These are phyloP conservation scores for Amanita rubescens DNA, from an alignment of 768 basidiomycete species.

Conservation along the genomic window DNA sequence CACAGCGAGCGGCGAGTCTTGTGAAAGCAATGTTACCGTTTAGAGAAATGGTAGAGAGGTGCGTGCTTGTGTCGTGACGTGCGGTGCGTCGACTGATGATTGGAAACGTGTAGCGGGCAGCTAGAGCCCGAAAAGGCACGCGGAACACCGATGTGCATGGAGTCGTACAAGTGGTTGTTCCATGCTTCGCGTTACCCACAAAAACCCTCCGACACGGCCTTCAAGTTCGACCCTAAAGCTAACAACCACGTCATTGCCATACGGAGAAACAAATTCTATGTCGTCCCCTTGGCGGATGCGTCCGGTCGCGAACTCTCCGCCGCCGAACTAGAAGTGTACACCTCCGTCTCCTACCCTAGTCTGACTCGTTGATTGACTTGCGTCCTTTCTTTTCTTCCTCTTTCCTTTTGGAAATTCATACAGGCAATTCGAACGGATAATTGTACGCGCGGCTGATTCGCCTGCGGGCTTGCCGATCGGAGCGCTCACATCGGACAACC, in stretches of 20 bases:
- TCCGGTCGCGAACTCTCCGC: constrained; percentile 68
- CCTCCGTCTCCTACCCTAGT: constrained; percentile 2
- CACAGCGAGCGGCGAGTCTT: constrained; percentile 71
- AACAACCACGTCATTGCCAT: constrained; percentile 90
- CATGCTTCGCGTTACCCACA: constrained; percentile 86
- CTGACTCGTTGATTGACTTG: not conserved
- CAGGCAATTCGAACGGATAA: constrained; percentile 65
- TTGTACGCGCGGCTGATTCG: constrained; percentile 48
- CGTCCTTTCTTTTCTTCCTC: not conserved
- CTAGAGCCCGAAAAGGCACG: constrained; percentile 86
- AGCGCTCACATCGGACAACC: constrained; percentile 80
- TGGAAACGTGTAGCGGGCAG: constrained; percentile 37
- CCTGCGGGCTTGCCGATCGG: constrained; percentile 52
- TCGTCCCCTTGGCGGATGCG: constrained; percentile 61
- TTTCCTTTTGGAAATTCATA: not conserved
- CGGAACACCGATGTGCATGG: constrained; percentile 79
- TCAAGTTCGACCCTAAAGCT: constrained; percentile 63
- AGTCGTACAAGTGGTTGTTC: constrained; percentile 97
- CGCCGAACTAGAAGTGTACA: constrained; percentile 72
- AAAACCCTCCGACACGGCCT: constrained; percentile 75
- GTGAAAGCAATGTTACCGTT: constrained; percentile 84
- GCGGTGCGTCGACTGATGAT: not conserved
- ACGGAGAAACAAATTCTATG: constrained; percentile 87
- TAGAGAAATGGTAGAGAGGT: constrained; percentile 78
- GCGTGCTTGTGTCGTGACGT: constrained; percentile 15